A percentile compares a stretch with the other conserved stretches of the same genome.
These are phyloP conservation scores for Bipolaris zeicola DNA, from an alignment of 2,329 filamentous ascomycete genomes.

Conservation along the genomic window DNA sequence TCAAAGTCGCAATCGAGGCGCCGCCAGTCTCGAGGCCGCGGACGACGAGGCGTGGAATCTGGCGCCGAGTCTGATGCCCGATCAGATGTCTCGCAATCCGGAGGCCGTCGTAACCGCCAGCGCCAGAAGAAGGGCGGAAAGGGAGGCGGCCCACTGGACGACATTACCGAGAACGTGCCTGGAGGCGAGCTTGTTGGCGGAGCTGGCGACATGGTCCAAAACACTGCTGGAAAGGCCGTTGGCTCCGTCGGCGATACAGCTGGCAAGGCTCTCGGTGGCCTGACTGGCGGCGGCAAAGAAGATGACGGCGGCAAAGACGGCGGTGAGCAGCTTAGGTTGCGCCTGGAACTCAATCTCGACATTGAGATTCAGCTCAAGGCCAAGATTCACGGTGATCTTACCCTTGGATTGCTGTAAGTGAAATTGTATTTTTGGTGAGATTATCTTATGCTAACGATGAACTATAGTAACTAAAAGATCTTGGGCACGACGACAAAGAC, in stretches of 20 bases:
- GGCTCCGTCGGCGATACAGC: conserved; percentile 51
- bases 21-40: conserved; percentile 57
- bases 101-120: conserved; percentile 63
- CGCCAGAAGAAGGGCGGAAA: conserved; percentile 55
- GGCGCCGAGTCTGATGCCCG: conserved; percentile 62
- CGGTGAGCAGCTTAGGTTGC: conserved; percentile 60
- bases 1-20: conserved; percentile 54
- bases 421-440: too few species aligned
- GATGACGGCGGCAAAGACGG: conserved; percentile 38
- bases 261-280: conserved; percentile 54
- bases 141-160: conserved; percentile 57
- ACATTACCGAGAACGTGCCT: conserved; percentile 60
- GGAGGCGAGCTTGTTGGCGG: conserved; percentile 60
- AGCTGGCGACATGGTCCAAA: conserved; percentile 61
- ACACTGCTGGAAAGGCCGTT: conserved; percentile 61
- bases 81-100: conserved; percentile 59
- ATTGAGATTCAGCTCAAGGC: conserved; percentile 68
- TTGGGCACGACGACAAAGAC: conserved; percentile 10
- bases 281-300: conserved; percentile 53
- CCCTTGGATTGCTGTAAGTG: conserved; percentile 60
- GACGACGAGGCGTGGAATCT: conserved; percentile 53
- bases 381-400: conserved; percentile 68
- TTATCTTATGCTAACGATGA: conserved; percentile 20
- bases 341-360: conserved; percentile 65
- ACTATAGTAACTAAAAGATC: conserved; percentile 35